Evolutionary conservation across 2,329 filamentous ascomycete genomes (phyloP).

Genomic region (Hortaea sp.): DNA sequence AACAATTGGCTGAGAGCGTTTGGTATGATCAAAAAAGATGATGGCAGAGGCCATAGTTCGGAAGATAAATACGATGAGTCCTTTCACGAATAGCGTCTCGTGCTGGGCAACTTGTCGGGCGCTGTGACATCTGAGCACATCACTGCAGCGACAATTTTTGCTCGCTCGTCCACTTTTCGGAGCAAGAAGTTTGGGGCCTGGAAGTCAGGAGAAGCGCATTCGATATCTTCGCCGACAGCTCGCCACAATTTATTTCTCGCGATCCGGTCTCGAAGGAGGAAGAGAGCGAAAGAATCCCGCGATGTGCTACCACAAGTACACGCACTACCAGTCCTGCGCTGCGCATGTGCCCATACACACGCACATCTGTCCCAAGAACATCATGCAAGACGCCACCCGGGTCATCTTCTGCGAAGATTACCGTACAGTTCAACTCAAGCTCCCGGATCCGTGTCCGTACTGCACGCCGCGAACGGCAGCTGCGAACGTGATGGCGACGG

Average conservation of each 20-base stretch:
- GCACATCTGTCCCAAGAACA: constrained; percentile 22
- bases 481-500: not conserved
- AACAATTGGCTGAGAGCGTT: not conserved
- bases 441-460: constrained; percentile 12
- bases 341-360: constrained; percentile 22
- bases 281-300: too few species aligned
- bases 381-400: constrained; percentile 16
- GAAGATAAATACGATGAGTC: not conserved
- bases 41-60: not conserved
- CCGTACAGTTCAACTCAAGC: constrained; percentile 11
- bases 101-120: too few species aligned
- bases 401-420: constrained; percentile 26
- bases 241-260: too few species aligned
- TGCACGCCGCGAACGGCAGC: constrained; percentile 4
- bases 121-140: too few species aligned
- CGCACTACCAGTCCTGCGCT: constrained; percentile 19
- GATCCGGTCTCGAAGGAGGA: too few species aligned
- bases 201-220: too few species aligned
- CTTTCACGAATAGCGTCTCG: too few species aligned
- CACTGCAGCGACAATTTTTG: too few species aligned
- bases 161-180: too few species aligned
- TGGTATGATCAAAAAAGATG: not conserved
- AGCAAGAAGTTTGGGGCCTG: too few species aligned
- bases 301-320: constrained; percentile 26
- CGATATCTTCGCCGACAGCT: too few species aligned